A percentile compares a stretch with the other conserved stretches of the same genome.
phyloP scores from a whole-genome alignment of 2,329 filamentous ascomycete genomes.

The Colletotrichum tropicicola region DNA sequence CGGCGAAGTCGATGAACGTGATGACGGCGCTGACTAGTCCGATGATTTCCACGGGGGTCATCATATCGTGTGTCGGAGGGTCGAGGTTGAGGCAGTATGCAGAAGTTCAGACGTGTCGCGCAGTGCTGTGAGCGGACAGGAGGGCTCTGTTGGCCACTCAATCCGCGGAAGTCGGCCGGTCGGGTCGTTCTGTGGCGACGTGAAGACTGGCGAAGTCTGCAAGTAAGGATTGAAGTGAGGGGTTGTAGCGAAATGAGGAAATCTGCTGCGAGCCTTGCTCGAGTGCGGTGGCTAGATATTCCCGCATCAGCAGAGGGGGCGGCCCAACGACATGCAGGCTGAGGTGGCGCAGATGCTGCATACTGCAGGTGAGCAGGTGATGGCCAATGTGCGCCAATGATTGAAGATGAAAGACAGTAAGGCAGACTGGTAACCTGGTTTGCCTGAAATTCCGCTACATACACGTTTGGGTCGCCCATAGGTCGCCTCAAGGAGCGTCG shows the following conservation, averaged over 20 bases:
- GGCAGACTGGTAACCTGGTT: too few species aligned
- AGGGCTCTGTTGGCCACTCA: too few species aligned
- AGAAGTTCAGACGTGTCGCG: background rate
- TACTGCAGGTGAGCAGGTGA: background rate
- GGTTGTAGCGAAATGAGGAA: background rate
- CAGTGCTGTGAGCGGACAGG: too few species aligned
- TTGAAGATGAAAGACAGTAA: too few species aligned
- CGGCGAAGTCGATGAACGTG: constrained; percentile 8
- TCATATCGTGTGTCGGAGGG: background rate
- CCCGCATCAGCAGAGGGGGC: too few species aligned
- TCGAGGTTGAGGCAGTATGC: background rate
- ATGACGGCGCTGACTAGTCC: background rate
- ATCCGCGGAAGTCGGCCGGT: background rate
- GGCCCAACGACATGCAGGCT: background rate
- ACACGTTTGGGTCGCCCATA: too few species aligned
- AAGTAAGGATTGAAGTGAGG: background rate
- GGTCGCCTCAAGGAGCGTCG: too few species aligned
- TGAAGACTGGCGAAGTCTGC: background rate
- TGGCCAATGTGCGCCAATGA: too few species aligned
- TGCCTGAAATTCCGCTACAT: too few species aligned
- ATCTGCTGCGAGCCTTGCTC: background rate
- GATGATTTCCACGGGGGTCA: constrained; percentile 9
- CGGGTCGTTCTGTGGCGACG: background rate
- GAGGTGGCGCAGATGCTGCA: background rate
- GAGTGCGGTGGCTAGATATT: background rate